A percentile compares a stretch with the other conserved stretches of the same genome.
Evolutionary conservation across 495 filamentous ascomycete genomes (phyloP).

Genomic region (Annulohypoxylon maeteangense): DNA sequence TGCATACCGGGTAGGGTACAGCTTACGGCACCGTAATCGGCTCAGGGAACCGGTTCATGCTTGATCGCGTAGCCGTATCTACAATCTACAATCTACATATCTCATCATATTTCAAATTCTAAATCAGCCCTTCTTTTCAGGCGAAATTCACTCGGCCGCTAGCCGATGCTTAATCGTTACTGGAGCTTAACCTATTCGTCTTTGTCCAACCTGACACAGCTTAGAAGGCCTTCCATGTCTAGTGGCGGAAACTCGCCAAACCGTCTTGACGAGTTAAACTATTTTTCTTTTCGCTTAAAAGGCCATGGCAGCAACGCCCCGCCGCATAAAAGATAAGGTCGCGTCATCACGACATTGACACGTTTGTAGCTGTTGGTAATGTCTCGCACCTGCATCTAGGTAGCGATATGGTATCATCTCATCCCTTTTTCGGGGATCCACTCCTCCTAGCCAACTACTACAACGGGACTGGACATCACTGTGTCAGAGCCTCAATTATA

Average conservation of each 20-base stretch:
- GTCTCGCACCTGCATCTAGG: not conserved
- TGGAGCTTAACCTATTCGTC: not conserved
- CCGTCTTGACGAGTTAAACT: not conserved
- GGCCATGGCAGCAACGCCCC: not conserved
- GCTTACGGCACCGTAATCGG: not conserved
- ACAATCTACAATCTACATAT: constrained; percentile 4
- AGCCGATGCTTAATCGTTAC: constrained; percentile 7
- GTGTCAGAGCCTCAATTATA: constrained; percentile 18
- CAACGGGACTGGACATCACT: not conserved
- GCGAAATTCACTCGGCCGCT: constrained; percentile 5
- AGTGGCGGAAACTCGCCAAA: constrained; percentile 10
- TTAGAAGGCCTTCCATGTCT: constrained; percentile 7
- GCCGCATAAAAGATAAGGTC: constrained; percentile 26
- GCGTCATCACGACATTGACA: constrained; percentile 1
- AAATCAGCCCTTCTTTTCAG: not conserved
- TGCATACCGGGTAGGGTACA: not conserved
- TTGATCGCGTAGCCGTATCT: not conserved
- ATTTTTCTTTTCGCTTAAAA: not conserved
- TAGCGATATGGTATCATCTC: not conserved
- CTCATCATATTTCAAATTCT: not conserved
- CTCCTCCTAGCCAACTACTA: not conserved
- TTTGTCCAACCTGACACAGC: not conserved
- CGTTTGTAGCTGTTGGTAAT: constrained; percentile 1
- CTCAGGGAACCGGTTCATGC: not conserved
- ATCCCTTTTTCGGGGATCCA: not conserved